Conservation (phyloP, 768 basidiomycete genomes). For the Polyporus arcularius region DNA sequence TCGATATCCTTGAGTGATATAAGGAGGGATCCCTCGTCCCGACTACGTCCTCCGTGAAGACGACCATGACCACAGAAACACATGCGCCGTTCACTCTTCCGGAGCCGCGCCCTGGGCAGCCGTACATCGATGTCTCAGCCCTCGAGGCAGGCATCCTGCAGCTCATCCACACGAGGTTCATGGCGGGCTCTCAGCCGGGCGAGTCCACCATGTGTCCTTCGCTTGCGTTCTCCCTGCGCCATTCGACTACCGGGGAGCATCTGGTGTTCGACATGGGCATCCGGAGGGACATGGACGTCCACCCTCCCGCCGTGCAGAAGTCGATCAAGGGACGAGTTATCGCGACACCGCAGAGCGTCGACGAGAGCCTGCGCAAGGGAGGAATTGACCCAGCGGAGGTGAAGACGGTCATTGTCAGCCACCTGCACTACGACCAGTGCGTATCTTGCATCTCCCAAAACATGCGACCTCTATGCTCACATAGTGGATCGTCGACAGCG, state of each 20-base stretch:
- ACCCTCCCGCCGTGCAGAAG: slow-evolving; percentile 38
- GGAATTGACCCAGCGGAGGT: slow-evolving; percentile 46
- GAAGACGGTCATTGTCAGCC: slow-evolving; percentile 48
- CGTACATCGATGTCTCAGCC: slow-evolving; percentile 55
- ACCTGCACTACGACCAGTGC: slow-evolving; percentile 52
- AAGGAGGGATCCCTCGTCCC: too few species aligned
- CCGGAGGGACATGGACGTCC: slow-evolving; percentile 47
- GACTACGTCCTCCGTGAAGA: too few species aligned
- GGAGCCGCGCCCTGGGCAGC: slow-evolving; percentile 41
- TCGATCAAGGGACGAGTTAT: slow-evolving; percentile 25
- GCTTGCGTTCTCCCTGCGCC: slow-evolving; percentile 52
- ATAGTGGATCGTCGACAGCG: slow-evolving; percentile 11
- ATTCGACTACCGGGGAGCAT: slow-evolving; percentile 40
- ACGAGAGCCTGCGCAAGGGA: slow-evolving; percentile 51
- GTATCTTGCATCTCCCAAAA: background rate
- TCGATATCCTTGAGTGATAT: too few species aligned
- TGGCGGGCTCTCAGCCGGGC: slow-evolving; percentile 36
- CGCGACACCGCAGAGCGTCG: slow-evolving; percentile 32
- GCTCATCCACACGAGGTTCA: slow-evolving; percentile 39
- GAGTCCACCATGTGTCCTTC: slow-evolving; percentile 40
- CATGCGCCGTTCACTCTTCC: slow-evolving; percentile 34
- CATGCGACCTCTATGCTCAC: background rate
- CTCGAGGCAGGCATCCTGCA: slow-evolving; percentile 51
- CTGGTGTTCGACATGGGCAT: slow-evolving; percentile 57
- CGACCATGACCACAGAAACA: background rate